Base-by-base conservation (phyloP, 148 eudicot species). In the Vaccinium myrtillus region DNA sequence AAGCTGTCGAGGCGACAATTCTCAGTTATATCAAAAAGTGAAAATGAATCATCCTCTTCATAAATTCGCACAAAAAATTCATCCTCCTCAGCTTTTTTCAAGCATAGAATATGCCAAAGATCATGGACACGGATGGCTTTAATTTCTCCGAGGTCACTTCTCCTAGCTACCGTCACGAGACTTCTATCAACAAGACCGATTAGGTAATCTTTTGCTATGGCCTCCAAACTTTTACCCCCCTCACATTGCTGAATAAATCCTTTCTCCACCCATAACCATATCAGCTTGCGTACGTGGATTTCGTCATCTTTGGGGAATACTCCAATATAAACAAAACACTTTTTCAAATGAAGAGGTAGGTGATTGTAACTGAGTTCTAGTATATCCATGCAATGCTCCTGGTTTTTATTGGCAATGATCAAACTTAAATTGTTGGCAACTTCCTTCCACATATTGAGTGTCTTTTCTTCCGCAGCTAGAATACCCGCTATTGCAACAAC, bases 111-210 rank as follows among this genome's bases (percentile, higher is more conserved):
- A 53, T 82, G 91, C 27, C 89, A 46, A 58, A 84, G 65, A 58
- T 92, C 92, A 83, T 92, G 92, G 21, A 92, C 54, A 11, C 90
- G 85, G 46, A 91, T 89, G 0, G 89, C 80, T 84, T 89, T 92
- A 19, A 92, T 81, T 67, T 87, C 77, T 10, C 91, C 91, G 49
- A 82, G 82, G 12, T 81, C n/a, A 36, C 63, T 84, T n/a, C 75
- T 77, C 23, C 73, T 78, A 0, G 61, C 88, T 2, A 85, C 92
- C 73, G 88, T 77, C 25, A 92, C 86, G 36, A 92, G 67, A 77
- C 79, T 92, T 77, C 89, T 85, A 69, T 89, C 88, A 70, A 90
- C 74, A 9, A 92, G 89, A 19, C 89, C 91, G 46, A 82, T 78
- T 70, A 92, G 82, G 87, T 85, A 86, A 32, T 88, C 92, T 71